Base-by-base conservation (phyloP, 345 rosid genomes). In the Syzygium aromaticum region DNA sequence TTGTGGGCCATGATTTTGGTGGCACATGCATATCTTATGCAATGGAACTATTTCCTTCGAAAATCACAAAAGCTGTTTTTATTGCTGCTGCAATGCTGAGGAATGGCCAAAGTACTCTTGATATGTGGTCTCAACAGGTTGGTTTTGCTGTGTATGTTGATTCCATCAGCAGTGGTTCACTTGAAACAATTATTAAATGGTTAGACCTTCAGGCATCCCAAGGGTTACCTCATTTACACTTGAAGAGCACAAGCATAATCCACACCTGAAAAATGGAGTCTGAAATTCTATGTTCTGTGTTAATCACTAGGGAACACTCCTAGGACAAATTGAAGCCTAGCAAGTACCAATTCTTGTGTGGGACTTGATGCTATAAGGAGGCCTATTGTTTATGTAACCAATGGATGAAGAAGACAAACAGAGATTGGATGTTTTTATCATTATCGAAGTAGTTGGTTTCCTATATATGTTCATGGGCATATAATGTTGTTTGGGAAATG, bases 1-100 rank as follows among this genome's bases (percentile, higher is more conserved):
- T 98, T 93, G 98, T 94, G 16, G 99, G 99, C 52, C 99, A 96
- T 23, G 99, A 98, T 91, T 94, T 98, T 86, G 99, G 99, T 63
- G 99, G 99, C 82, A 95, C 98, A 80, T 96, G 99, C 85, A 86
- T 95, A 84, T 95, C 98, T 10, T 94, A 94, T 88, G 96, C 93
- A 56, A 94, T 96, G 99, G 99, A 98, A 92, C 87, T 92, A 86
- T 95, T 94, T 92, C 96, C 99, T 87, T 77, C 57, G 10, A 96
- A 91, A 92, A 87, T 95, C 73, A 91, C 96, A 11, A 98, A 95
- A 91, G 97, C 98, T 84, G 88, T 95, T 85, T 98, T 90, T 88
- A 85, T 96, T 67, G 96, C 98, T 61, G 99, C 99, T 17, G 93
- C 98, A 33, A 95, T 98, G 99, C 88, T 95, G 77, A 91, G 87